These are phyloP conservation scores for Picea glauca DNA, from an alignment of 75 land plant species.

Conservation along the genomic window DNA sequence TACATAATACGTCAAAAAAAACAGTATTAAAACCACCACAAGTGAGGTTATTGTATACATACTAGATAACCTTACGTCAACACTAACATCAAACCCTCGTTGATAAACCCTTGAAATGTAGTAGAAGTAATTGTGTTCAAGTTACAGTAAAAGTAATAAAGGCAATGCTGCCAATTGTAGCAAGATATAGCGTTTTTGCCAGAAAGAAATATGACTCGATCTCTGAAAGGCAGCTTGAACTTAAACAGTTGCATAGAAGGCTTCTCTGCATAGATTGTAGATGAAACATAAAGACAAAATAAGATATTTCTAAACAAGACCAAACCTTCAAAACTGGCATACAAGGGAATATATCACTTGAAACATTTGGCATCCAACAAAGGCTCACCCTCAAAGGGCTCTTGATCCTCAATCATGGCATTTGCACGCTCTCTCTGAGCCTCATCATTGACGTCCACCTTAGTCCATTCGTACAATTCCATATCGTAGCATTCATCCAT, in stretches of 20 bases:
- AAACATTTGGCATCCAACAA: slow-evolving; percentile 95
- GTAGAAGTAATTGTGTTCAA: not conserved
- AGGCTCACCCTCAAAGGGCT: slow-evolving; percentile 83
- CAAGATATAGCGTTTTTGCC: not conserved
- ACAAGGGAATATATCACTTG: slow-evolving; percentile 46
- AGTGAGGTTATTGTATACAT: no score
- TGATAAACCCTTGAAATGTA: no score
- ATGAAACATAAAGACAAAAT: not conserved
- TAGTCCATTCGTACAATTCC: slow-evolving; percentile 90
- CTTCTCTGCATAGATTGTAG: not conserved
- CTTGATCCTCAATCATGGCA: slow-evolving; percentile 90
- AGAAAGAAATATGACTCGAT: not conserved
- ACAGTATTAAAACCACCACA: no score
- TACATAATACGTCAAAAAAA: no score
- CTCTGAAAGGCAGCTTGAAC: not conserved
- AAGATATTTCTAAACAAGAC: not conserved
- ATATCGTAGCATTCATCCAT: slow-evolving; percentile 85
- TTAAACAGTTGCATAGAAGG: not conserved
- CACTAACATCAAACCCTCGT: no score
- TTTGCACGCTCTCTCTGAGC: slow-evolving; percentile 85
- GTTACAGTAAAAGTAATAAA: not conserved
- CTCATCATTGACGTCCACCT: slow-evolving; percentile 79
- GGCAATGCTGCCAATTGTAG: not conserved
- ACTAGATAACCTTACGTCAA: no score
- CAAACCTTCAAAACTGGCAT: slow-evolving; percentile 2